Evolutionary conservation across 164 flowering plant species (phyloP), one percentile per base, ranked within the genome.

Genomic region (Santalum album): DNA sequence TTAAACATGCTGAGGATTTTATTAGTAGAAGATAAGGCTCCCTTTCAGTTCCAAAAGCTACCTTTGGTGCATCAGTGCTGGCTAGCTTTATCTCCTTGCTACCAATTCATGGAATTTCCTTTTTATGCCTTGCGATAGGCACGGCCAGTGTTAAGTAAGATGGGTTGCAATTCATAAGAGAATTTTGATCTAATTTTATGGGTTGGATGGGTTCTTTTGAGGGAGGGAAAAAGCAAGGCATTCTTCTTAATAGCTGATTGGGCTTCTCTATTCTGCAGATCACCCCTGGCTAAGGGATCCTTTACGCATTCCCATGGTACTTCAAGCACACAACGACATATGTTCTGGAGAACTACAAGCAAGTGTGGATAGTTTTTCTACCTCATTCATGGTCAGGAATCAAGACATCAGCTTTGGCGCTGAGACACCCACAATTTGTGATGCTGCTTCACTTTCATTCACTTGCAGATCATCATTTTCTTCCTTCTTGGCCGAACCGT

Each of bases 391-490:
- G 45, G 45, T 62, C 25, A 73, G 83, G 60, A 65, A 65, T 55
- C 72, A 53, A 54, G 87, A 80, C 61, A 47, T 72, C 55, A 87
- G 92, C 61, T 84, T 83, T 55, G 63, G 78, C 25, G 50, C 62
- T 16, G 80, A 59, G 44, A 69, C 81, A n/a, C 69, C 81, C 21
- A 19, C 55, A 22, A 32, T 54, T 45, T 39, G 39, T 34, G 73
- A 72, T 49, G 53, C 49, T 48, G 70, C 69, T 25, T 81, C 89
- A 23, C 79, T 86, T 21, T 57, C 70, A n/a, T 70, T 75, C 69
- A 63, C 82, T 17, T 81, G 84, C 79, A 82, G 68, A 64, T 78
- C 96, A 34, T 84, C 97, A n/a, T 90, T 86, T 58, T 78, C 90
- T 47, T 64, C 95, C 46, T 77, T 78, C 65, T 38, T 74, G 46